Percentiles rank a stretch among this genome's conserved stretches.
Conservation (phyloP, 306 rosid species). For the Gillenia trifoliata region DNA sequence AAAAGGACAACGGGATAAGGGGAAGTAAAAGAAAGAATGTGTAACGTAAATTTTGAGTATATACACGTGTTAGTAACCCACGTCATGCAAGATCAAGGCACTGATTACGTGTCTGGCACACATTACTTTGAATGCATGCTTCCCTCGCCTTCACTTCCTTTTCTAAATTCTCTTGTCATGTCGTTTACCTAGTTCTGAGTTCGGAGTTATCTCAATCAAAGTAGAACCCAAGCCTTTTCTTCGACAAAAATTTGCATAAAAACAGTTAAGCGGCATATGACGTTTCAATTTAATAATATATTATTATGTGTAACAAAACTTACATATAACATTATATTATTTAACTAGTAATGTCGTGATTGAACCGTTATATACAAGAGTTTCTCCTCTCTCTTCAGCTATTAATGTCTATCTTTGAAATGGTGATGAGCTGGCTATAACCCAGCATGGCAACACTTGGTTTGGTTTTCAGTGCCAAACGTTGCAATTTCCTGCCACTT, state of each 20-base stretch:
- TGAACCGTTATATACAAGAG: too few species aligned
- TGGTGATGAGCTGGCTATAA: conserved; percentile 1
- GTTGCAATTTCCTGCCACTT: conserved; percentile 10
- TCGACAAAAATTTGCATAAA: too few species aligned
- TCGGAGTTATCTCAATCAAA: not conserved
- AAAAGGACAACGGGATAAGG: too few species aligned
- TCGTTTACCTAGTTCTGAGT: not conserved
- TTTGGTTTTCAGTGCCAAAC: conserved; percentile 22
- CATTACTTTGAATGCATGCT: conserved; percentile 39
- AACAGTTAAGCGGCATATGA: accelerated
- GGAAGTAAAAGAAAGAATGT: not conserved
- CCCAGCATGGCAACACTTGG: conserved; percentile 17
- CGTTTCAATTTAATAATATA: too few species aligned
- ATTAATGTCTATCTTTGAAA: not conserved
- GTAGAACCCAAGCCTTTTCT: not conserved
- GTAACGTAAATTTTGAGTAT: not conserved
- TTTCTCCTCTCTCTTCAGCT: not conserved
- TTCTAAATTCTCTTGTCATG: not conserved
- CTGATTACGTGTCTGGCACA: conserved; percentile 49
- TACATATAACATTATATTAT: too few species aligned
- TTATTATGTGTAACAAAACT: too few species aligned
- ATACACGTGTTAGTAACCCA: conserved; percentile 41
- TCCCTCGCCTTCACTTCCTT: conserved; percentile 19
- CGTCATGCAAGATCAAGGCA: conserved; percentile 33
- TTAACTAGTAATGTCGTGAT: too few species aligned